These are phyloP conservation scores for Luvunga scandens DNA, from an alignment of 345 rosid genomes.

Conservation along the genomic window DNA sequence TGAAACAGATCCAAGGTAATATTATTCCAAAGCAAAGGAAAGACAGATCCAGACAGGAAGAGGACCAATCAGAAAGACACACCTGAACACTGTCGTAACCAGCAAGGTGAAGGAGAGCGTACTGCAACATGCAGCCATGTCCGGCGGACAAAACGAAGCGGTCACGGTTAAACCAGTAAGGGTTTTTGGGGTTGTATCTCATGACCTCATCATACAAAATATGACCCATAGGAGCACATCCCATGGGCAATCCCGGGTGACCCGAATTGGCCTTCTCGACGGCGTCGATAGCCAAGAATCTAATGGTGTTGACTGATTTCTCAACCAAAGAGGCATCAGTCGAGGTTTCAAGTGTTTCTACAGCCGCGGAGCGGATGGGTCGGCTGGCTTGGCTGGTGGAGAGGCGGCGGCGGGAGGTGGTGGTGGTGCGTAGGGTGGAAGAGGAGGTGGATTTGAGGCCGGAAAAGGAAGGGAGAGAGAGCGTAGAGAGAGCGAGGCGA, in stretches of 20 bases:
- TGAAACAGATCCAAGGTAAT: background rate
- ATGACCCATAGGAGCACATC: conserved; percentile 94
- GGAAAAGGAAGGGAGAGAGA: conserved; percentile 47
- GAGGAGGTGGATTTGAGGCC: conserved; percentile 46
- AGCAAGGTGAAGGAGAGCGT: conserved; percentile 93
- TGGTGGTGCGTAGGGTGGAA: conserved; percentile 22
- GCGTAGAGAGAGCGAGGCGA: conserved; percentile 36
- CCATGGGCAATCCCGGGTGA: conserved; percentile 98
- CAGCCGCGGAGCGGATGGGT: conserved; percentile 44
- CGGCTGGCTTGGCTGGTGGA: conserved; percentile 13
- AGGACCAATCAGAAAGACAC: background rate
- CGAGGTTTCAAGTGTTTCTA: conserved; percentile 47
- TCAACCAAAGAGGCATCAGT: conserved; percentile 70
- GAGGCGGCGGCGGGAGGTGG: conserved; percentile 27
- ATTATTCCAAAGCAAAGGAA: background rate
- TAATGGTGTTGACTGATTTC: conserved; percentile 74
- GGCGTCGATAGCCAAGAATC: conserved; percentile 87
- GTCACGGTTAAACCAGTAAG: conserved; percentile 97
- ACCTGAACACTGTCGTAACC: conserved; percentile 92
- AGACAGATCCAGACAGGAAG: background rate
- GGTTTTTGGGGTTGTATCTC: conserved; percentile 93
- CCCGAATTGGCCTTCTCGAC: conserved; percentile 98
- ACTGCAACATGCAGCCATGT: conserved; percentile 93
- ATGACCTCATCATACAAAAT: conserved; percentile 83
- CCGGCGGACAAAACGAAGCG: conserved; percentile 96